Percentiles rank a stretch among this genome's conserved stretches.
phyloP scores from a whole-genome alignment of 129 eudicot genomes.

The Pittosporum tobira region DNA sequence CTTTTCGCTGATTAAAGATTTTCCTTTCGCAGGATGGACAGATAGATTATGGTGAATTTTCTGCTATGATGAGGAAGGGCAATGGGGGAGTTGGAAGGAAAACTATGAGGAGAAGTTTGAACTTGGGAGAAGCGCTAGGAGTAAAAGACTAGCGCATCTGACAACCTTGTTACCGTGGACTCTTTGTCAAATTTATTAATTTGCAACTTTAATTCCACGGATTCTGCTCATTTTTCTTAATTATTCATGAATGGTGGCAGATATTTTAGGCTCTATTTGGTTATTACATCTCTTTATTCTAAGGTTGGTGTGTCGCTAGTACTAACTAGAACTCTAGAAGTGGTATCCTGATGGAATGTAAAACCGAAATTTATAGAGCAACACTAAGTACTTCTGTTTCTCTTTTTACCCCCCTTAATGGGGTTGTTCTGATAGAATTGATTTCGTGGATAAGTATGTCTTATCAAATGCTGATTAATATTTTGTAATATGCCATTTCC shows the following conservation, averaged over 20 bases:
- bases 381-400: no score
- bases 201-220: no score
- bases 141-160: conserved; percentile 11
- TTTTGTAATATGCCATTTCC: no score
- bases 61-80: conserved; percentile 97
- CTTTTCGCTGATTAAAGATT: neutral
- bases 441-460: no score
- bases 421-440: no score
- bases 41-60: conserved; percentile 87
- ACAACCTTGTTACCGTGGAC: neutral
- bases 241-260: neutral
- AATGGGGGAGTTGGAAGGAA: conserved; percentile 74
- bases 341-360: neutral
- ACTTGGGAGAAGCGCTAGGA: conserved; percentile 63
- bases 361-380: no score
- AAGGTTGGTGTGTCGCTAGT: neutral
- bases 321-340: neutral
- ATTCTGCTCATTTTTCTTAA: neutral
- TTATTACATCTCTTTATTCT: neutral
- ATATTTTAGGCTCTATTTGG: neutral
- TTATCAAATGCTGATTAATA: no score
- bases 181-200: no score
- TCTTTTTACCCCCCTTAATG: no score
- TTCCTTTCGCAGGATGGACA: conserved; percentile 73
- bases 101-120: conserved; percentile 61